Base-by-base conservation (phyloP, 2,329 filamentous ascomycete genomes). In the Calcarisporium arbuscula region DNA sequence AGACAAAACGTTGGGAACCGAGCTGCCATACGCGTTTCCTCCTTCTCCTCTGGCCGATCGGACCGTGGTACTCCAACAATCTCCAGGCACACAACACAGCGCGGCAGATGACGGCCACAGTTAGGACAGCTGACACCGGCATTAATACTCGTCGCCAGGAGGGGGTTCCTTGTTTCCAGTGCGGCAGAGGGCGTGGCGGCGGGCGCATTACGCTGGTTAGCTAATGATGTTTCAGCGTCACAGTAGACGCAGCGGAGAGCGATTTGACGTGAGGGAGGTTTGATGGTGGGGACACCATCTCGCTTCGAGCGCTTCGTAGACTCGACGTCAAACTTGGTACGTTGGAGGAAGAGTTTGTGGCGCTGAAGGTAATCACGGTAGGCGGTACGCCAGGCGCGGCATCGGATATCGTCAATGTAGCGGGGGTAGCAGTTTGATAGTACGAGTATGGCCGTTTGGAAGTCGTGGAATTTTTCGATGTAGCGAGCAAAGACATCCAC, bases 241-340 rank as follows among this genome's bases (percentile, higher is more conserved):
- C 85, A 92, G 61, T 85, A 85, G 30, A 82, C 72, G 59, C 85
- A 92, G 30, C 84, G 76, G 31, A 92, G 72, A 5, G 81, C 77
- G 34, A 90, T 75, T 58, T 86, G 83, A 20, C 80, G 68, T 3
- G 75, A 76, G 1, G 80, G 72, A 2, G 80, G 72, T 38, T 76
- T 77, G 44, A 84, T 70, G 7, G 74, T 71, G n/a, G 74, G 74
- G 6, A 56, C 43, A 26, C 81, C 82, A 34, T 78, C 72, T 34
- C 75, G 74, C 38, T 80, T 76, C 45, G 80, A 82, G 45, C 74
- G 74, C 43, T 78, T 77, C 17, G 81, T 85, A 50, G 84, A 83
- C 53, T 85, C 80, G 40, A 85, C 82, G 46, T 85, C 81, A 58
- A 88, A 90, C 49, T 81, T 82, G 35, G 83, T 82, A 30, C 85